Percentiles rank a stretch among this genome's conserved stretches.
Conservation (phyloP, 805 yeast species). For the Cyberlindnera xishuangbannaensis region DNA sequence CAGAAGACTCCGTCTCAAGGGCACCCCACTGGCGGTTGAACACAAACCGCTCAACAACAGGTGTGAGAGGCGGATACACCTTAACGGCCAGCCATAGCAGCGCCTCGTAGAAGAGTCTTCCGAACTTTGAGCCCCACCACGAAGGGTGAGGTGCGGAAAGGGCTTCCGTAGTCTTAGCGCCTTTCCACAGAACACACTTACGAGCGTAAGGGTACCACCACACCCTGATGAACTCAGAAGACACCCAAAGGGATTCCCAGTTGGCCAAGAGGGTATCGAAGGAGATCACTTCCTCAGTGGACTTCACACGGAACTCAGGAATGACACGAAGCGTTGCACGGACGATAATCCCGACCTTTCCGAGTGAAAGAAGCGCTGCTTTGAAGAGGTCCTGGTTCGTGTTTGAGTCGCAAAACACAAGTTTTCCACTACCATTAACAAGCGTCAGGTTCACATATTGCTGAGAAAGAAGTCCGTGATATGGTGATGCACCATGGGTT, state of each 20-base stretch:
- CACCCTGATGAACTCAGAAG: conserved; percentile 83
- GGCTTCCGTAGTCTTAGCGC: conserved; percentile 64
- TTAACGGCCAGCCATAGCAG: conserved; percentile 76
- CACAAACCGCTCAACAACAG: conserved; percentile 77
- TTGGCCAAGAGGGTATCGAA: conserved; percentile 65
- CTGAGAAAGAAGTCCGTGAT: conserved; percentile 84
- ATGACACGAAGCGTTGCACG: conserved; percentile 80
- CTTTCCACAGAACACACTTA: conserved; percentile 88
- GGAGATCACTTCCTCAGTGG: conserved; percentile 74
- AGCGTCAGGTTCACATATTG: conserved; percentile 77
- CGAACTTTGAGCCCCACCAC: conserved; percentile 81
- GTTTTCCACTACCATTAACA: conserved; percentile 70
- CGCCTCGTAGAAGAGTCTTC: conserved; percentile 74
- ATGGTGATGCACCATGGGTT: conserved; percentile 93
- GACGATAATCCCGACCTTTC: conserved; percentile 86
- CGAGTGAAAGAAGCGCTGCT: conserved; percentile 81
- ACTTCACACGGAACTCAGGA: conserved; percentile 75
- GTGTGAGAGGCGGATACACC: conserved; percentile 70
- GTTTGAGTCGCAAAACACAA: conserved; percentile 40
- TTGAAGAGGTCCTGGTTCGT: conserved; percentile 67
- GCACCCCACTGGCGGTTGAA: conserved; percentile 80
- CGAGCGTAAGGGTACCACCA: conserved; percentile 98
- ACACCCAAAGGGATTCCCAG: conserved; percentile 81
- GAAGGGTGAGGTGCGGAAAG: conserved; percentile 60
- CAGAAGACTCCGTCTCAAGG: conserved; percentile 57